phyloP scores from a whole-genome alignment of 177 flowering plant genomes.

The Vitis hybrid region DNA sequence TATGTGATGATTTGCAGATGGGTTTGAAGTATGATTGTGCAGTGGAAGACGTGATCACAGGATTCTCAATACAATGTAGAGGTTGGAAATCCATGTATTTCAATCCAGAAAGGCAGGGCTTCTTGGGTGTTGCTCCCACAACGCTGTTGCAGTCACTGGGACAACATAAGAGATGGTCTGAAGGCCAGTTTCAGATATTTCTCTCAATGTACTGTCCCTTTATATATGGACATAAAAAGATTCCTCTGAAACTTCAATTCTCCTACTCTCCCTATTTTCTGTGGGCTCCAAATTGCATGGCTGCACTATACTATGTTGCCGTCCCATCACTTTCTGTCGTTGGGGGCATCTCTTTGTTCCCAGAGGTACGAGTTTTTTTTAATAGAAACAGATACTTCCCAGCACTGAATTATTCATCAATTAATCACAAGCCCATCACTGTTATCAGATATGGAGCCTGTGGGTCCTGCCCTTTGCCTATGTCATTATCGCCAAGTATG shows the following conservation, averaged over 20 bases:
- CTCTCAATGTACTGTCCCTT: slow-evolving; percentile 31
- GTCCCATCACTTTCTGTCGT: slow-evolving; percentile 47
- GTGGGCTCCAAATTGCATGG: slow-evolving; percentile 44
- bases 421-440: too few species aligned
- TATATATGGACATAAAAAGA: slow-evolving; percentile 25
- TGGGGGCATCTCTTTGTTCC: slow-evolving; percentile 41
- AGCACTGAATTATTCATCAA: background rate
- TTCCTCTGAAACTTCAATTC: slow-evolving; percentile 35
- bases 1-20: slow-evolving; percentile 28
- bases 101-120: slow-evolving; percentile 24
- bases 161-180: slow-evolving; percentile 42
- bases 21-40: slow-evolving; percentile 41
- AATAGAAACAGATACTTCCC: background rate
- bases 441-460: slow-evolving; percentile 37
- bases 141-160: slow-evolving; percentile 28
- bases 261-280: slow-evolving; percentile 33
- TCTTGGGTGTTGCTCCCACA: slow-evolving; percentile 35
- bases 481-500: slow-evolving; percentile 24
- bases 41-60: slow-evolving; percentile 43
- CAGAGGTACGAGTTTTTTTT: slow-evolving; percentile 27
- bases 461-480: slow-evolving; percentile 54
- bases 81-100: slow-evolving; percentile 37
- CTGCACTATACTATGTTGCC: slow-evolving; percentile 33
- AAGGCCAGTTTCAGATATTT: slow-evolving; percentile 30
- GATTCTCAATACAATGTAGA: slow-evolving; percentile 10